Evolutionary conservation across 2,329 filamentous ascomycete species (phyloP).

Genomic region (Hymenoscyphus linearis): DNA sequence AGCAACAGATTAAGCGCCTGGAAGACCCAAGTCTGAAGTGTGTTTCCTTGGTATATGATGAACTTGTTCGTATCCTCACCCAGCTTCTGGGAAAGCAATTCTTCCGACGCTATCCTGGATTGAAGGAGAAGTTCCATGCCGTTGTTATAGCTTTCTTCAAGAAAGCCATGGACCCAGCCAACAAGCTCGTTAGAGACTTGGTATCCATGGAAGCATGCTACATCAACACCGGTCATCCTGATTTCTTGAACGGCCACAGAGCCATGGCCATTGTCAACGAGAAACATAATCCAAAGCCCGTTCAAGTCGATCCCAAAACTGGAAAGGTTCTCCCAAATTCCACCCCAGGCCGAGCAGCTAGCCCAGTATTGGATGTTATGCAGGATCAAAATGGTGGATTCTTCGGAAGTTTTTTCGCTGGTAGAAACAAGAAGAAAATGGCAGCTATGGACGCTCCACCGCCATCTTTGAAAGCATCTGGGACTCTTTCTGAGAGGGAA

Average conservation of each 20-base stretch:
- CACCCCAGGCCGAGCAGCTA: conserved; percentile 67
- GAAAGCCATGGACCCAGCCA: conserved; percentile 96
- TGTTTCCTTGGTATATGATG: conserved; percentile 94
- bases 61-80: conserved; percentile 89
- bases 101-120: conserved; percentile 84
- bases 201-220: conserved; percentile 96
- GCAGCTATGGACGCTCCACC: conserved; percentile 98
- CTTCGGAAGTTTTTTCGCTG: conserved; percentile 97
- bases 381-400: conserved; percentile 66
- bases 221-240: conserved; percentile 96
- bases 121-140: conserved; percentile 95
- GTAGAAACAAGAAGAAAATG: conserved; percentile 99
- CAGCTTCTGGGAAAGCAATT: conserved; percentile 84
- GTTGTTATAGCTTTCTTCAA: conserved; percentile 96
- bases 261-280: conserved; percentile 99
- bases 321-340: conserved; percentile 77
- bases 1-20: conserved; percentile 94
- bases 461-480: conserved; percentile 86
- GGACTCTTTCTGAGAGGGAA: conserved; percentile 89
- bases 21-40: conserved; percentile 98
- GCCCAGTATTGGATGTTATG: conserved; percentile 59
- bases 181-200: conserved; percentile 90
- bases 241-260: conserved; percentile 93
- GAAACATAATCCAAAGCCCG: conserved; percentile 78
- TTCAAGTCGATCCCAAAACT: conserved; percentile 96